phyloP scores from a whole-genome alignment of 352 stramenopile species.

The Globisporangium carolinianum region DNA sequence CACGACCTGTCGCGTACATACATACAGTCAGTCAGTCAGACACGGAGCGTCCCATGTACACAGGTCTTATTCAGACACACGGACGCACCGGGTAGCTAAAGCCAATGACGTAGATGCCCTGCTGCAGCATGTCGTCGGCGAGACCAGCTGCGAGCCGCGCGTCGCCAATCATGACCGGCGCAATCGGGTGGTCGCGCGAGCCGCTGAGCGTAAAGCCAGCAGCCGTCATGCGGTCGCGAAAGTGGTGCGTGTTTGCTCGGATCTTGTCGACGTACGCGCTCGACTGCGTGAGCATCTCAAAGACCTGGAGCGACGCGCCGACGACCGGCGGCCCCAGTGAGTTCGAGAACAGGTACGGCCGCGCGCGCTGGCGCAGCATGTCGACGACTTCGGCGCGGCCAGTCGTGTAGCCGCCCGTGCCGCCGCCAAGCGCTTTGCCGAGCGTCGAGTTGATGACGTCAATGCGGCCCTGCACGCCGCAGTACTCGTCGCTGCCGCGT shows the following conservation, averaged over 20 bases:
- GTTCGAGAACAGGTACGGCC: constrained; percentile 94
- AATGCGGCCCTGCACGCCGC: constrained; percentile 80
- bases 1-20: constrained; percentile 52
- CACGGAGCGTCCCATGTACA: neutral
- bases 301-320: constrained; percentile 90
- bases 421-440: constrained; percentile 90
- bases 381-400: constrained; percentile 89
- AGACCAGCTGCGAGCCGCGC: constrained; percentile 85
- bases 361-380: constrained; percentile 84
- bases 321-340: constrained; percentile 90
- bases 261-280: constrained; percentile 87
- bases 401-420: constrained; percentile 91
- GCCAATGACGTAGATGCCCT: constrained; percentile 93
- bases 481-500: constrained; percentile 90
- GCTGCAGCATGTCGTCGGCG: constrained; percentile 89
- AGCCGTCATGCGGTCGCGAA: constrained; percentile 87
- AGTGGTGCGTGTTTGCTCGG: constrained; percentile 85
- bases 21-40: neutral
- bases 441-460: constrained; percentile 95
- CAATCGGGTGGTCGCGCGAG: constrained; percentile 85
- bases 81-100: constrained; percentile 92
- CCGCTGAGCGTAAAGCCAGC: constrained; percentile 89
- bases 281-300: constrained; percentile 87
- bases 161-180: constrained; percentile 90
- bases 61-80: constrained; percentile 3